Percentiles rank a stretch among this genome's conserved stretches.
These are phyloP conservation scores for Wickerhamiella qilinensis DNA, from an alignment of 805 yeast species.

Conservation along the genomic window DNA sequence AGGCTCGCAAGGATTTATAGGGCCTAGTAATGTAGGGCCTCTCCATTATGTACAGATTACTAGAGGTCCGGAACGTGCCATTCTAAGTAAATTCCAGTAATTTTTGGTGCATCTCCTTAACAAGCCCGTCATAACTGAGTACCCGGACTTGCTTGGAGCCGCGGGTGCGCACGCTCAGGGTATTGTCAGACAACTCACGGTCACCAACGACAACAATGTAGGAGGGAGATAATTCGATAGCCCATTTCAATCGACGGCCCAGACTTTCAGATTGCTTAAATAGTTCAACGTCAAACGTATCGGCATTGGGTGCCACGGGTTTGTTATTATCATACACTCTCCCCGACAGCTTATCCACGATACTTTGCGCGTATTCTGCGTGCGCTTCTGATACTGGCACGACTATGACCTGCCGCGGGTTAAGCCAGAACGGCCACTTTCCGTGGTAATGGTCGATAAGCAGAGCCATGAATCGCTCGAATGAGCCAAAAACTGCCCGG, in stretches of 20 bases:
- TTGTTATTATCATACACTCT: conserved; percentile 12
- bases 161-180: conserved; percentile 48
- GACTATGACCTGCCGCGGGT: conserved; percentile 76
- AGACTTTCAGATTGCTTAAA: conserved; percentile 65
- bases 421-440: conserved; percentile 95
- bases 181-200: conserved; percentile 46
- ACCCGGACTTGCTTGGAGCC: conserved; percentile 29
- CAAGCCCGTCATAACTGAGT: conserved; percentile 35
- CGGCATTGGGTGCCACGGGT: conserved; percentile 41
- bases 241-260: conserved; percentile 67
- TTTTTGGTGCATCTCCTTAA: conserved; percentile 34
- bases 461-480: conserved; percentile 84
- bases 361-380: conserved; percentile 33
- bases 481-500: conserved; percentile 87
- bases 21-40: no score
- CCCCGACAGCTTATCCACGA: conserved; percentile 28
- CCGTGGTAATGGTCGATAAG: conserved; percentile 82
- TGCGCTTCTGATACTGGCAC: conserved; percentile 57
- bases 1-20: background rate
- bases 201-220: conserved; percentile 81
- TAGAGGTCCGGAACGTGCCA: no score
- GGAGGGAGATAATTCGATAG: conserved; percentile 55
- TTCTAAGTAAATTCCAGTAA: conserved; percentile 35
- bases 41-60: no score
- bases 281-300: conserved; percentile 57